phyloP scores from a whole-genome alignment of 805 yeast species.

The Candida orba region DNA sequence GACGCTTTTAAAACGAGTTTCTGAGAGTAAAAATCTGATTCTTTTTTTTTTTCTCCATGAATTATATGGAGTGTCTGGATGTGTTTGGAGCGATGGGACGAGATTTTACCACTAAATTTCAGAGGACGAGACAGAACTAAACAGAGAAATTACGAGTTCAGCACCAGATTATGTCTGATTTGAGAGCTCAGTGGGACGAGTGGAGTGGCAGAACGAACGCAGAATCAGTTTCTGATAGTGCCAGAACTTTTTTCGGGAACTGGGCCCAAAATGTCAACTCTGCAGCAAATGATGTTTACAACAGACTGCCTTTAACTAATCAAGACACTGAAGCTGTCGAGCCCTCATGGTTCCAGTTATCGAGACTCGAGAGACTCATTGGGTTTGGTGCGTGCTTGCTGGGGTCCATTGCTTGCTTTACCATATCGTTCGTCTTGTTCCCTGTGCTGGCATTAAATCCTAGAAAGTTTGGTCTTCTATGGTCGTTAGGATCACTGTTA shows the following conservation, averaged over 20 bases:
- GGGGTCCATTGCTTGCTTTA: slow-evolving; percentile 76
- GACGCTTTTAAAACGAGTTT: not conserved
- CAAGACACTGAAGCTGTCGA: slow-evolving; percentile 47
- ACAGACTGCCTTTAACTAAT: slow-evolving; percentile 56
- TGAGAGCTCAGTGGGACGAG: slow-evolving; percentile 33
- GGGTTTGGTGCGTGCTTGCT: slow-evolving; percentile 71
- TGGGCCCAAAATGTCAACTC: slow-evolving; percentile 28
- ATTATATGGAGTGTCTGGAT: no score
- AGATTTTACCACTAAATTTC: no score
- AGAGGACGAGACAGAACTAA: no score
- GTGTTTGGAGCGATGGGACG: no score
- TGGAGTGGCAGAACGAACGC: slow-evolving; percentile 27
- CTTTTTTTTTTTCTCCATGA: not conserved
- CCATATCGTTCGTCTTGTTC: slow-evolving; percentile 71
- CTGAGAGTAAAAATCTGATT: no score
- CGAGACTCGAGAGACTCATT: slow-evolving; percentile 73
- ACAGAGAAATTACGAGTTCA: no score
- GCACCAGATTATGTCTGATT: slow-evolving; percentile 9
- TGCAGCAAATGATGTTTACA: slow-evolving; percentile 50
- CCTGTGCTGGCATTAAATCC: slow-evolving; percentile 90
- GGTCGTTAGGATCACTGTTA: slow-evolving; percentile 87
- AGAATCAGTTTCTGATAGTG: slow-evolving; percentile 22
- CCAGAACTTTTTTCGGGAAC: slow-evolving; percentile 30
- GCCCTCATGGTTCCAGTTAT: slow-evolving; percentile 68
- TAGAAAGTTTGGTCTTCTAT: slow-evolving; percentile 78